phyloP scores from a whole-genome alignment of 176 grass and related monocot species.

The Triticum urartu region DNA sequence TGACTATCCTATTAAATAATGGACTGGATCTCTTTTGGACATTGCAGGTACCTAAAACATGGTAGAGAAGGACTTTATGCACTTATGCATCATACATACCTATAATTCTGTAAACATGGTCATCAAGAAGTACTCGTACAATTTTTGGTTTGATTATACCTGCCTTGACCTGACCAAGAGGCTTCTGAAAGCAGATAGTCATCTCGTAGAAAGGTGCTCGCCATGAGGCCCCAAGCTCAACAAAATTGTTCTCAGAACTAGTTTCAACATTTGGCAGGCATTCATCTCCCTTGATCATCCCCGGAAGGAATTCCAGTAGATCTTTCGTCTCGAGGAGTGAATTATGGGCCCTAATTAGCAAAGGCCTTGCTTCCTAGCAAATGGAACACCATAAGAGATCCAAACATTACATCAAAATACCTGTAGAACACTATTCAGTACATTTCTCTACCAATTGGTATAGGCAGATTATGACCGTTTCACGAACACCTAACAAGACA shows the following conservation, averaged over 20 bases:
- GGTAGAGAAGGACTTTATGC: background rate
- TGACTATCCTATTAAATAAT: slow-evolving; percentile 68
- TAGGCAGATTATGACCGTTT: background rate
- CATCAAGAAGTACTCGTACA: background rate
- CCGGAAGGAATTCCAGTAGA: slow-evolving; percentile 54
- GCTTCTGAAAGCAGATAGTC: slow-evolving; percentile 38
- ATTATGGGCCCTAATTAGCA: slow-evolving; percentile 53
- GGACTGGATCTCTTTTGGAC: slow-evolving; percentile 36
- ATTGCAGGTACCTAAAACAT: slow-evolving; percentile 40
- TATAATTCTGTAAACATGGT: slow-evolving; percentile 3
- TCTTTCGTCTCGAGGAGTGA: slow-evolving; percentile 48
- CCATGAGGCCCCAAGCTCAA: slow-evolving; percentile 74
- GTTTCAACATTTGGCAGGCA: background rate
- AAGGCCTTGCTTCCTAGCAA: slow-evolving; percentile 59
- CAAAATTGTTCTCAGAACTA: slow-evolving; percentile 52
- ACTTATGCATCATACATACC: slow-evolving; percentile 2
- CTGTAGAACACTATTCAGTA: background rate
- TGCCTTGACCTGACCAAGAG: slow-evolving; percentile 21
- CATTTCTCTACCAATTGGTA: background rate
- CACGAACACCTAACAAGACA: background rate
- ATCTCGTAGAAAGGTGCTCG: slow-evolving; percentile 72
- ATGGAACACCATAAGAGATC: slow-evolving; percentile 8
- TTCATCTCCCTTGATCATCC: slow-evolving; percentile 30
- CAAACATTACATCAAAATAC: slow-evolving; percentile 3
- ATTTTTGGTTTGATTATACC: slow-evolving; percentile 36